Evolutionary conservation across 257 asterid species (phyloP).

Genomic region (Coffea eugenioides): DNA sequence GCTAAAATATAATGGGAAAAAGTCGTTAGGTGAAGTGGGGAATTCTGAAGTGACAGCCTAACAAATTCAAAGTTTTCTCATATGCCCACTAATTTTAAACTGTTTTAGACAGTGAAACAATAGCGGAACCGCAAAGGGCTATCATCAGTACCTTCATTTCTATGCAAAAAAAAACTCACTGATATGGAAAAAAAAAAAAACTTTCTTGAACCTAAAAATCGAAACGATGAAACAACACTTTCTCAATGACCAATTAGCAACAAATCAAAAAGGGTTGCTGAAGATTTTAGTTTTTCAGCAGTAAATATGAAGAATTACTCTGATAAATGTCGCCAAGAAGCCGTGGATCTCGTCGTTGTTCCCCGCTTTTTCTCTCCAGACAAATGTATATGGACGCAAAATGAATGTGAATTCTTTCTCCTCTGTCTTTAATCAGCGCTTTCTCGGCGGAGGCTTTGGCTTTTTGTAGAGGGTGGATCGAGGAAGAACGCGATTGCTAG

Average conservation of each 20-base stretch:
- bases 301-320: conserved; percentile 17
- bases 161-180: conserved; percentile 4
- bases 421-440: conserved; percentile 15
- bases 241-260: neutral
- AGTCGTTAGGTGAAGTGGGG: conserved; percentile 66
- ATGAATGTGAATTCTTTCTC: conserved; percentile 19
- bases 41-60: conserved; percentile 54
- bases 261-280: conserved; percentile 10
- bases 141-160: conserved; percentile 12
- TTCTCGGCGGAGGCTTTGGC: conserved; percentile 24
- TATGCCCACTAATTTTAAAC: conserved; percentile 17
- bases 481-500: conserved; percentile 17
- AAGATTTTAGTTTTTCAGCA: conserved; percentile 28
- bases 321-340: conserved; percentile 25
- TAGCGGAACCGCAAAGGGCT: conserved; percentile 12
- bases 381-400: conserved; percentile 16
- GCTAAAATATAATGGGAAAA: conserved; percentile 22
- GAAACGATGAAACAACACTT: neutral
- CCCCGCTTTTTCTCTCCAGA: neutral
- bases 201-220: neutral
- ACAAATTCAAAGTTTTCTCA: conserved; percentile 37
- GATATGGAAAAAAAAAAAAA: conserved; percentile 1
- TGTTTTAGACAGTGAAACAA: conserved; percentile 18
- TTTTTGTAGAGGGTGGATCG: conserved; percentile 36
- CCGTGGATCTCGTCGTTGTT: conserved; percentile 32